Base-by-base conservation (phyloP, 2,329 filamentous ascomycete species). In the Cephalotrichum gorgonifer region DNA sequence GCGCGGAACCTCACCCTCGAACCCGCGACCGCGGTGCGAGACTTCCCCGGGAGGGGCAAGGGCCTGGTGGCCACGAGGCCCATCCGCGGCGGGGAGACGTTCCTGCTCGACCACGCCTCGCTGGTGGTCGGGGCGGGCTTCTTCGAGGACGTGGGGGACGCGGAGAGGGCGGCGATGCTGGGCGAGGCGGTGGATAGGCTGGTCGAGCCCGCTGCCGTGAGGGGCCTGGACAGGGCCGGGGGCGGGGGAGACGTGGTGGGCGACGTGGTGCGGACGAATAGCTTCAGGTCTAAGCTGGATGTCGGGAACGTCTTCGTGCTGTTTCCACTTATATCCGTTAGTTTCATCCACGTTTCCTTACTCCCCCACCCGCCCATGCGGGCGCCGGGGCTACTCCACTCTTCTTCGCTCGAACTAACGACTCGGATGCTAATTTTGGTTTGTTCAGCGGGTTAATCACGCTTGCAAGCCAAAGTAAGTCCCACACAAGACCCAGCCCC, bases 401-500 rank as follows among this genome's bases (percentile, higher is more conserved):
- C n/a, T n/a, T n/a, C n/a, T n/a, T n/a, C n/a, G n/a, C n/a, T n/a
- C n/a, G n/a, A n/a, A n/a, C n/a, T n/a, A n/a, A n/a, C n/a, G n/a
- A n/a, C n/a, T n/a, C n/a, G n/a, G n/a, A n/a, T n/a, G n/a, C 35
- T 39, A 22, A 39, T 20, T 11, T 22, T 9, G 3, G 7, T 17
- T 22, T 20, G n/a, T 7, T 4, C 28, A 50, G 48, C 28, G 48
- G 26, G 42, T 50, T 11, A 50, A 50, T 35, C 48, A 50, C 26
- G 43, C 43, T 28, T 50, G 48, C 39, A 31, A 46, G 33, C 48
- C 48, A 46, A 50, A 50, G 48, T 50, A 46, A 46, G 48, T 39
- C 28, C 22, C n/a, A 4, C 33, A 1, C 22, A 27, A 3, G 22
- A 41, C 30, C 6, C 26, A 17, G 20, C 14, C 20, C 23, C n/a